Evolutionary conservation across 176 grass and related monocot genomes (phyloP).

Genomic region (Zoysia pacifica): DNA sequence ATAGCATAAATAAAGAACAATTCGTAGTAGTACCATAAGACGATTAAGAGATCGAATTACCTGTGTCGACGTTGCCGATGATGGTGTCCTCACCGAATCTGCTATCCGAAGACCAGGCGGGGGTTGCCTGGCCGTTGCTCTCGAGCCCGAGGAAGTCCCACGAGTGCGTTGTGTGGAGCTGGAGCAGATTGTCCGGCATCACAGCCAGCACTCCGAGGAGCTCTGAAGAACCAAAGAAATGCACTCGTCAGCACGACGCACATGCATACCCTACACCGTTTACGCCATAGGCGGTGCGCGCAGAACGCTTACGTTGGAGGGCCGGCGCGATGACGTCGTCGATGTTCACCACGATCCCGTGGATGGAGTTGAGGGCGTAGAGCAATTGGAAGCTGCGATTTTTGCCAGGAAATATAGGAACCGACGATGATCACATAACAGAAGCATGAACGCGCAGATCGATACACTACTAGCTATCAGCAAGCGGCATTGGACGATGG

Average conservation of each 20-base stretch:
- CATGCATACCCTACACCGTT: neutral
- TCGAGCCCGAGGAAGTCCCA: constrained; percentile 44
- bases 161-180: constrained; percentile 42
- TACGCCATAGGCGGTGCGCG: too few species aligned
- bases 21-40: too few species aligned
- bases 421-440: neutral
- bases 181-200: constrained; percentile 22
- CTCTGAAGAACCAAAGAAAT: neutral
- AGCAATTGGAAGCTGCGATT: constrained; percentile 9
- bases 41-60: neutral
- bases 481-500: neutral
- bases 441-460: neutral
- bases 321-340: neutral
- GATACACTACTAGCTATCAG: too few species aligned
- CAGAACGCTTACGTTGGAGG: constrained; percentile 9
- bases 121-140: neutral
- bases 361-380: neutral
- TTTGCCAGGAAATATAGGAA: neutral
- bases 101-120: neutral
- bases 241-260: neutral
- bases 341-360: constrained; percentile 27
- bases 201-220: constrained; percentile 10
- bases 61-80: constrained; percentile 39
- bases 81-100: neutral
- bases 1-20: too few species aligned